These are phyloP conservation scores for Aspergillus cejpii DNA, from an alignment of 2,329 filamentous ascomycete species.

Conservation along the genomic window DNA sequence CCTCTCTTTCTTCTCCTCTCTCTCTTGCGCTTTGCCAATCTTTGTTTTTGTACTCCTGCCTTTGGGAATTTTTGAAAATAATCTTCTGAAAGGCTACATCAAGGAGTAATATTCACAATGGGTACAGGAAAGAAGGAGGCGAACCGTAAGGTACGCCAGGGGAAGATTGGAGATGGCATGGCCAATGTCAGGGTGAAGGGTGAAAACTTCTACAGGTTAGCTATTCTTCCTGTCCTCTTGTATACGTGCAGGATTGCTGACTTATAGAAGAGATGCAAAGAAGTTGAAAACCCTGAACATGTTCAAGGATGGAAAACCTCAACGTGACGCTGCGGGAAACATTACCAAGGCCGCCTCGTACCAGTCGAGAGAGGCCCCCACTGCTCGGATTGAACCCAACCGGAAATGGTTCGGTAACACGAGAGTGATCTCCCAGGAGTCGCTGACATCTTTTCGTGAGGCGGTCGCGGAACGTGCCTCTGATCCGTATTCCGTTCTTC, in stretches of 20 bases:
- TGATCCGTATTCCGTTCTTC: constrained; percentile 87
- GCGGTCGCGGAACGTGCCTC: constrained; percentile 85
- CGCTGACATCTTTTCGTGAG: constrained; percentile 76
- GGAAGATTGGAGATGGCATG: constrained; percentile 79
- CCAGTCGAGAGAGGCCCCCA: constrained; percentile 74
- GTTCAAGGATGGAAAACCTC: constrained; percentile 77
- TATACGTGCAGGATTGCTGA: constrained; percentile 8
- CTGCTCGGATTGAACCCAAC: constrained; percentile 87
- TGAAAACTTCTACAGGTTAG: constrained; percentile 92
- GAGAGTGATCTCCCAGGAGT: constrained; percentile 80
- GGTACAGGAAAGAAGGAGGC: constrained; percentile 90
- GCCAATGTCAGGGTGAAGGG: constrained; percentile 88
- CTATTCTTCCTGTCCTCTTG: background rate
- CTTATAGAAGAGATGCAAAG: constrained; percentile 57
- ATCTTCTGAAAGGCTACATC: constrained; percentile 14
- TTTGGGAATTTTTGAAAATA: constrained; percentile 27
- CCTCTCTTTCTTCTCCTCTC: constrained; percentile 23
- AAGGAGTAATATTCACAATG: constrained; percentile 50
- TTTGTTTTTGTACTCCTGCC: constrained; percentile 22
- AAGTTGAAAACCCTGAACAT: constrained; percentile 84
- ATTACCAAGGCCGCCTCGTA: constrained; percentile 77
- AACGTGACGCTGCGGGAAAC: constrained; percentile 74
- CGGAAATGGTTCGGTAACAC: constrained; percentile 98
- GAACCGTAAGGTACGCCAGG: constrained; percentile 73
- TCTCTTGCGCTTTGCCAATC: constrained; percentile 29